A percentile compares a stretch with the other conserved stretches of the same genome.
Evolutionary conservation across 169 alveolate genomes (phyloP).

Genomic region (Eimeria praecox): DNA sequence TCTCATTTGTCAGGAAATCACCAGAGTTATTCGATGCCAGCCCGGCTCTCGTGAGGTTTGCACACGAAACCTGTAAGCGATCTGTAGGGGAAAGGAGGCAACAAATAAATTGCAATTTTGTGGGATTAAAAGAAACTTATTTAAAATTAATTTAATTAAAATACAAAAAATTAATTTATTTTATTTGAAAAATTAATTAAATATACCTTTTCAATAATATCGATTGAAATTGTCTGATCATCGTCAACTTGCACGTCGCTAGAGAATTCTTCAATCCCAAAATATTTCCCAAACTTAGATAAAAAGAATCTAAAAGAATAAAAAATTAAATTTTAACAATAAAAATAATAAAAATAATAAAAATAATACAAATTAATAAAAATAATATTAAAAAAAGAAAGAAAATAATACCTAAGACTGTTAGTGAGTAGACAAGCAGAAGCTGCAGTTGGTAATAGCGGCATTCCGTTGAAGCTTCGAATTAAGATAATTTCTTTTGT

Average conservation of each 20-base stretch:
- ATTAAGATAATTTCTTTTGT: not conserved
- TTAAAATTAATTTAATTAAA: too few species aligned
- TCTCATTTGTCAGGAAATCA: not conserved
- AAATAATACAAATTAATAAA: not conserved
- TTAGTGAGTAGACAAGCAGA: slow-evolving; percentile 33
- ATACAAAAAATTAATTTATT: not conserved
- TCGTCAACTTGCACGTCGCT: not conserved
- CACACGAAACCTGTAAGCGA: not conserved
- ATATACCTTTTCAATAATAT: not conserved
- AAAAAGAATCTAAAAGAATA: not conserved
- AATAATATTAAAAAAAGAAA: not conserved
- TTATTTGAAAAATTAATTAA: not conserved
- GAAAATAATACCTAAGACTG: slow-evolving; percentile 7
- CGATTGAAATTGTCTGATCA: not conserved
- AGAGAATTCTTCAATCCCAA: slow-evolving; percentile 33
- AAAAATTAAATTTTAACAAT: not conserved
- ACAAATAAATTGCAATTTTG: too few species aligned
- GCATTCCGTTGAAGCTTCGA: slow-evolving; percentile 41
- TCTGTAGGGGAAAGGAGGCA: not conserved
- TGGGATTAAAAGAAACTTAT: too few species aligned
- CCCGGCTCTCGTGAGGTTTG: not conserved
- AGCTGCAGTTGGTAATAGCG: slow-evolving; percentile 50
- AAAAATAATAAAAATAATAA: not conserved
- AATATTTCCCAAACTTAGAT: not conserved
- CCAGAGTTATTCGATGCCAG: slow-evolving; percentile 7